These are phyloP conservation scores for Dictyostelium brefeldianum DNA, from an alignment of 78 protist species.

Conservation along the genomic window DNA sequence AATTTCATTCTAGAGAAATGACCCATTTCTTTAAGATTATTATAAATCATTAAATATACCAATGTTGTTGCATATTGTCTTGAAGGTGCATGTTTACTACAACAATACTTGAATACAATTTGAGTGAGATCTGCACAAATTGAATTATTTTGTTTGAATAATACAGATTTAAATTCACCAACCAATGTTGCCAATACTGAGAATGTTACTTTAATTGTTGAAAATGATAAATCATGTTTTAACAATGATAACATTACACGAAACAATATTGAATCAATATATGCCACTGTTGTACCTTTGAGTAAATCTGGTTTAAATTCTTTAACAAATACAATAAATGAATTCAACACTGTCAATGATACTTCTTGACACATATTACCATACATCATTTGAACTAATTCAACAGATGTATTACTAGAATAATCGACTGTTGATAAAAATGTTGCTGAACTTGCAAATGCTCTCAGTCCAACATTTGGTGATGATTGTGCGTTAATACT, in stretches of 20 bases:
- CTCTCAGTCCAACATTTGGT: constrained; percentile 10
- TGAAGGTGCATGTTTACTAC: constrained; percentile 20
- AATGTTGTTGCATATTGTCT: constrained; percentile 69
- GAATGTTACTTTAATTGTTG: not conserved
- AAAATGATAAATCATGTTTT: not conserved
- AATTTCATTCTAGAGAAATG: constrained; percentile 81
- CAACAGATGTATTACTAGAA: not conserved
- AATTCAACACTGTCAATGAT: constrained; percentile 36
- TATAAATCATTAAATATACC: constrained; percentile 45
- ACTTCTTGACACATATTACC: constrained; percentile 49
- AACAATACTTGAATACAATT: constrained; percentile 38
- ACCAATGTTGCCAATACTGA: constrained; percentile 29
- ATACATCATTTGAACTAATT: constrained; percentile 1
- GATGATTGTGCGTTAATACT: not conserved
- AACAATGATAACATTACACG: not conserved
- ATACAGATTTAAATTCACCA: constrained; percentile 21
- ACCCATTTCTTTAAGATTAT: constrained; percentile 45
- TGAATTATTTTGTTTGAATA: constrained; percentile 37
- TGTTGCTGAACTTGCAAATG: not conserved
- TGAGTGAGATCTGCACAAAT: constrained; percentile 59
- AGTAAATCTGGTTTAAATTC: constrained; percentile 33
- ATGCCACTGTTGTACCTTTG: not conserved
- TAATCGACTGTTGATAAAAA: not conserved
- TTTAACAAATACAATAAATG: not conserved
- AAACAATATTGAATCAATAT: constrained; percentile 13